phyloP scores from a whole-genome alignment of 139 green algal species.

The Mesostigma viride region DNA sequence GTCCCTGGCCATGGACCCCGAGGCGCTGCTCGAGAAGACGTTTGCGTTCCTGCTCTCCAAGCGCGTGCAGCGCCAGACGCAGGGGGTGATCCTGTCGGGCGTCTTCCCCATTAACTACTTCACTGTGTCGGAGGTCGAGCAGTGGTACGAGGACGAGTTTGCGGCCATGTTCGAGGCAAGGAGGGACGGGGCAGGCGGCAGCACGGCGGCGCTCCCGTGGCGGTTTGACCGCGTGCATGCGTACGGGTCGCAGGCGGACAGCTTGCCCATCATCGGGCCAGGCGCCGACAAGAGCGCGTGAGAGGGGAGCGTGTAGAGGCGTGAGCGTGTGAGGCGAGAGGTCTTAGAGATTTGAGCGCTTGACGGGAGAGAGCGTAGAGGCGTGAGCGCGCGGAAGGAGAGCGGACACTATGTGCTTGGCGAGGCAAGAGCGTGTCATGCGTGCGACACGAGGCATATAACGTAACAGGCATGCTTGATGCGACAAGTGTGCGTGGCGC shows the following conservation, averaged over 20 bases:
- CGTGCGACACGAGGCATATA: too few relatives aligned
- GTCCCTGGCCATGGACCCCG: neutral
- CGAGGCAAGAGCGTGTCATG: too few relatives aligned
- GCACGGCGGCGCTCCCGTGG: neutral
- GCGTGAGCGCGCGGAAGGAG: too few relatives aligned
- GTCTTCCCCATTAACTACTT: slow-evolving; percentile 90
- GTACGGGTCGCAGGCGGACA: neutral
- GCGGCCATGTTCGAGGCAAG: slow-evolving; percentile 22
- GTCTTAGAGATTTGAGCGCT: too few relatives aligned
- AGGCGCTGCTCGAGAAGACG: neutral
- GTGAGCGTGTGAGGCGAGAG: too few relatives aligned
- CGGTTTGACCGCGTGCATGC: neutral
- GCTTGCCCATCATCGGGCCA: neutral
- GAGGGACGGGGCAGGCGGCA: too few relatives aligned
- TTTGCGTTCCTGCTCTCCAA: slow-evolving; percentile 10
- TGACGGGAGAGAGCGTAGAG: too few relatives aligned
- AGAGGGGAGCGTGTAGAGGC: too few relatives aligned
- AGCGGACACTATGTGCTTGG: too few relatives aligned
- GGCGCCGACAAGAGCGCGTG: too few relatives aligned
- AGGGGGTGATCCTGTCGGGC: slow-evolving; percentile 47
- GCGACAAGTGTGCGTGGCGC: too few relatives aligned
- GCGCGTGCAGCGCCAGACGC: slow-evolving; percentile 20
- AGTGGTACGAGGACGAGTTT: slow-evolving; percentile 63
- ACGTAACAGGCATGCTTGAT: too few relatives aligned
- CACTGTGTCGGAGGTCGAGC: slow-evolving; percentile 62